phyloP scores from a whole-genome alignment of 345 rosid species.

The Sonneratia caseolaris region DNA sequence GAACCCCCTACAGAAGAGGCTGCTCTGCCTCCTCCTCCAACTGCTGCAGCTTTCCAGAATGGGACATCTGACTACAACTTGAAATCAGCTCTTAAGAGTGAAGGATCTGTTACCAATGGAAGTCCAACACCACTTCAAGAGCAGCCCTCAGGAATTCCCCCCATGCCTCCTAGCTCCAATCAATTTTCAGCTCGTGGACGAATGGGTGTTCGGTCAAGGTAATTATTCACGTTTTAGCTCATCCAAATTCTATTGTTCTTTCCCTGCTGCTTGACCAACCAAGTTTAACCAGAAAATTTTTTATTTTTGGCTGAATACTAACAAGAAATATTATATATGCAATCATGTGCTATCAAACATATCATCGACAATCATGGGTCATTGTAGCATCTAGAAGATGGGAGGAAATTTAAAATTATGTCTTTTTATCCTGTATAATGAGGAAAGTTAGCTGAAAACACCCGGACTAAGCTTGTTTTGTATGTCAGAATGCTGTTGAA shows the following conservation, averaged over 20 bases:
- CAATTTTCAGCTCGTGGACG: constrained; percentile 91
- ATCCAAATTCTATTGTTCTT: background rate
- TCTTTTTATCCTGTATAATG: too few relatives aligned
- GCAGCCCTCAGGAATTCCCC: constrained; percentile 64
- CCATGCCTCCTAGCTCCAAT: constrained; percentile 65
- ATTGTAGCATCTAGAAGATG: too few relatives aligned
- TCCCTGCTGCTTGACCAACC: background rate
- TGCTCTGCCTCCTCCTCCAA: constrained; percentile 83
- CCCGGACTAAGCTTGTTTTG: too few relatives aligned
- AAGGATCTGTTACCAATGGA: constrained; percentile 39
- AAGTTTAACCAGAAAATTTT: background rate
- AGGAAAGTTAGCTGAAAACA: too few relatives aligned
- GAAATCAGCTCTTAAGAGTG: constrained; percentile 43
- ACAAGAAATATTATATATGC: background rate
- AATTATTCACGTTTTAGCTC: background rate
- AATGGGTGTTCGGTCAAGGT: constrained; percentile 87
- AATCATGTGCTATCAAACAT: background rate
- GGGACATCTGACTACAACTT: constrained; percentile 56
- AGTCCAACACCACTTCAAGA: constrained; percentile 38
- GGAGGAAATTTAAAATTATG: too few relatives aligned
- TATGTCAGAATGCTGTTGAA: too few relatives aligned
- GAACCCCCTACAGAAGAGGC: constrained; percentile 80
- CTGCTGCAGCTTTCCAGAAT: constrained; percentile 50
- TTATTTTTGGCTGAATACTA: too few relatives aligned
- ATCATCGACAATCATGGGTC: background rate